Base-by-base conservation (phyloP, 2,329 filamentous ascomycete species). In the Lecanicillium sp. region DNA sequence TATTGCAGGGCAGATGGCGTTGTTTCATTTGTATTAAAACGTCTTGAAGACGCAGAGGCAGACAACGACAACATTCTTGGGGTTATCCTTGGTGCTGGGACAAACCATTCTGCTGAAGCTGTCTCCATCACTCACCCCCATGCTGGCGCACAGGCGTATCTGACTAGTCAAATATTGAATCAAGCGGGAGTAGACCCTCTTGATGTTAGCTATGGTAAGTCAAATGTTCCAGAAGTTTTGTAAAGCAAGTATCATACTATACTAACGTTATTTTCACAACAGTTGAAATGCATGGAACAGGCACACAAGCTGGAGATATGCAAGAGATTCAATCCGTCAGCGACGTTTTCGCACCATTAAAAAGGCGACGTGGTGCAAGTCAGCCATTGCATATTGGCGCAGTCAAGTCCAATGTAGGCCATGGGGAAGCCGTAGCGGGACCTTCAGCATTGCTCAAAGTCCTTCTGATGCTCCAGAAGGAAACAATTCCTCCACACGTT, bases 41-140 rank as follows among this genome's bases (percentile, higher is more conserved):
- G 65, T 0, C 56, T 75, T 0, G 60, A 67, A 5, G 68, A 72
- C 51, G 59, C 59, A 1, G 9, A 50, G 2, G 53, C 52, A 0
- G 80, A 85, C 52, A 78, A 79, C 33, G 81, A 85, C 72, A 76
- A 35, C 71, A 82, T 65, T 15, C 62, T 83, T 3, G 80, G 71
- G 15, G 74, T 79, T 45, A 77, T 85, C 37, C 60, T 75, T 0
- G 75, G 68, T 2, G 71, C 77, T 1, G 71, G 68, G 1, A 85
- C 81, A 30, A 87, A 87, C 53, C 83, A 88, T 51, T 85, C 78
- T 0, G 78, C 78, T 1, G 73, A 84, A 46, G 71, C 81, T 7
- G 68, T 76, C 2, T 85, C 80, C 0, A 87, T 89, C 43, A 88
- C 83, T 0, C 75, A 78, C 22, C 83, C 84, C 0, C 78, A 83